A percentile compares a stretch with the other conserved stretches of the same genome.
Conservation (phyloP, 148 eudicot genomes). For the Linanthus parryae region DNA sequence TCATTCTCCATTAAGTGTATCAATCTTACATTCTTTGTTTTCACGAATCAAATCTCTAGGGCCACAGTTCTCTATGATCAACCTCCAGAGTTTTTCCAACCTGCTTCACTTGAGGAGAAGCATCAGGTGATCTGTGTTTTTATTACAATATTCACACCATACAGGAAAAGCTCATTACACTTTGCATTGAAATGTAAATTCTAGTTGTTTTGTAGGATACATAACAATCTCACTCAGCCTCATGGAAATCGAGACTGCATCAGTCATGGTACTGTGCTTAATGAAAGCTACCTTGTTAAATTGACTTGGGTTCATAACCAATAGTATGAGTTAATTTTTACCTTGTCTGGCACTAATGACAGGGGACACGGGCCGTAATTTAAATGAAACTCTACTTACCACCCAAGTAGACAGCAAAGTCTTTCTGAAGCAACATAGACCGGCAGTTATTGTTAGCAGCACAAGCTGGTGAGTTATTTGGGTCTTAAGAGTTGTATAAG, state of each 20-base stretch:
- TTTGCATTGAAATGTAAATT: slow-evolving; percentile 9
- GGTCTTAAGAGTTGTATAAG: too few relatives aligned
- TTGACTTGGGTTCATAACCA: too few relatives aligned
- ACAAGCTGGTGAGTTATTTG: slow-evolving; percentile 96
- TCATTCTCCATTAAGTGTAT: too few relatives aligned
- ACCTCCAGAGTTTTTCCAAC: slow-evolving; percentile 90
- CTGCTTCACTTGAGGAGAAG: slow-evolving; percentile 74
- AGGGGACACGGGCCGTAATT: slow-evolving; percentile 19
- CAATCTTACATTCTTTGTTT: not conserved
- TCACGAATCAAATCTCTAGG: too few relatives aligned
- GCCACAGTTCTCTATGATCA: slow-evolving; percentile 92
- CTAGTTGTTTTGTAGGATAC: slow-evolving; percentile 73
- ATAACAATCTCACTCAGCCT: slow-evolving; percentile 36
- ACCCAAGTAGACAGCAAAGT: slow-evolving; percentile 28
- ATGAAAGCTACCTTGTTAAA: not conserved
- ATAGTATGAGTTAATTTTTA: not conserved
- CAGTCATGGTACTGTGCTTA: slow-evolving; percentile 43
- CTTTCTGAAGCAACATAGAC: slow-evolving; percentile 62
- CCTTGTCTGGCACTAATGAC: slow-evolving; percentile 26
- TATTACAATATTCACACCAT: not conserved
- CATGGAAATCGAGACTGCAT: slow-evolving; percentile 63
- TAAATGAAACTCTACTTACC: slow-evolving; percentile 52
- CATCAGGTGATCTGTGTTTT: slow-evolving; percentile 48
- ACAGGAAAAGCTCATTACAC: too few relatives aligned
- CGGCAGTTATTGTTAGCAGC: slow-evolving; percentile 90